A percentile compares a stretch with the other conserved stretches of the same genome.
Conservation (phyloP, 176 grass and related monocot species). For the Paspalum vaginatum region DNA sequence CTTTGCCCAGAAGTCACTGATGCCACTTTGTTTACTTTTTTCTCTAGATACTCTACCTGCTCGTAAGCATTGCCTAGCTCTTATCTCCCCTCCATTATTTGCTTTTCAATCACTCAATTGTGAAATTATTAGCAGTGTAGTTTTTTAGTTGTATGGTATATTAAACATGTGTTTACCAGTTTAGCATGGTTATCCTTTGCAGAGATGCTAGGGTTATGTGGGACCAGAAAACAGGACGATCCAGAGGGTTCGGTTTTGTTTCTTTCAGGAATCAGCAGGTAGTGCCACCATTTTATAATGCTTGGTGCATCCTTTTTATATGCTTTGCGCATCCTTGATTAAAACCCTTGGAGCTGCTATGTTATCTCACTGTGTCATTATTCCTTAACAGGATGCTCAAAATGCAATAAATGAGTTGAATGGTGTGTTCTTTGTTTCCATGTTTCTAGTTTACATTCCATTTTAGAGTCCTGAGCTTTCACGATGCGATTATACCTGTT, state of each 20-base stretch:
- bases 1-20: constrained; percentile 97
- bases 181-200: constrained; percentile 40
- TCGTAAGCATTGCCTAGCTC: constrained; percentile 62
- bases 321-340: neutral
- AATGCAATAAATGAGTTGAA: constrained; percentile 93
- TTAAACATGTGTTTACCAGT: constrained; percentile 23
- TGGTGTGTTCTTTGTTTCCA: constrained; percentile 42
- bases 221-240: constrained; percentile 97
- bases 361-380: constrained; percentile 35
- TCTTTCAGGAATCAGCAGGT: constrained; percentile 98
- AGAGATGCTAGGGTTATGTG: constrained; percentile 99
- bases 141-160: constrained; percentile 12
- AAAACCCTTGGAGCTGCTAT: neutral
- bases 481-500: constrained; percentile 2
- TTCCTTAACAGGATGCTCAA: constrained; percentile 86
- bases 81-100: neutral
- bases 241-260: constrained; percentile 98
- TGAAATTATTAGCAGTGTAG: neutral
- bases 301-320: neutral
- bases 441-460: constrained; percentile 10
- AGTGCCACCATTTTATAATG: constrained; percentile 11
- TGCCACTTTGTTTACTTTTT: constrained; percentile 88
- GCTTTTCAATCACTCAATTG: neutral
- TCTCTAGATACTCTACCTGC: constrained; percentile 85
- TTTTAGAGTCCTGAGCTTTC: constrained; percentile 14